Conservation (phyloP, 306 rosid genomes). For the Acacia crassicarpa region DNA sequence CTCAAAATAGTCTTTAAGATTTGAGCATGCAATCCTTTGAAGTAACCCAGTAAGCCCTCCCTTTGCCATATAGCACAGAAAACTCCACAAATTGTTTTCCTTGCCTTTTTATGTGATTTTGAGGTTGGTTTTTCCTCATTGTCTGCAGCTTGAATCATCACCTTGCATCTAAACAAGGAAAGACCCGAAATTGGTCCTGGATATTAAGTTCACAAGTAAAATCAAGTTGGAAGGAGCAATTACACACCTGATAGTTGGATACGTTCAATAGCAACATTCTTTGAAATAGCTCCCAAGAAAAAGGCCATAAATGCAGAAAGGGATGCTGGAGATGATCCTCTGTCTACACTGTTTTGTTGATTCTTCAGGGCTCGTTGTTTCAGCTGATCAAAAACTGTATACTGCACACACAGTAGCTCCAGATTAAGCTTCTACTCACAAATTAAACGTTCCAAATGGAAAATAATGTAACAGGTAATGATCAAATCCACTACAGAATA, state of each 20-base stretch:
- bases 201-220: slow-evolving; percentile 28
- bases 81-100: slow-evolving; percentile 59
- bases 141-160: slow-evolving; percentile 94
- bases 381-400: slow-evolving; percentile 96
- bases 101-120: slow-evolving; percentile 37
- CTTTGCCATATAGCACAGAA: slow-evolving; percentile 74
- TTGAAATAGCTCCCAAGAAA: slow-evolving; percentile 83
- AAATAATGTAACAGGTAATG: slow-evolving; percentile 12
- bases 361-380: slow-evolving; percentile 60
- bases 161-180: slow-evolving; percentile 79
- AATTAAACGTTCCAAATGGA: slow-evolving; percentile 14
- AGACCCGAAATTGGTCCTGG: slow-evolving; percentile 20
- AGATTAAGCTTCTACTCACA: slow-evolving; percentile 28
- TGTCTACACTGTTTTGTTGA: slow-evolving; percentile 37
- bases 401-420: slow-evolving; percentile 52
- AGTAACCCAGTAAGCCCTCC: slow-evolving; percentile 84
- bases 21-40: slow-evolving; percentile 96
- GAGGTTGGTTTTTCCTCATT: slow-evolving; percentile 43
- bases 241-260: slow-evolving; percentile 92
- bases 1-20: slow-evolving; percentile 95
- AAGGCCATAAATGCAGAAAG: slow-evolving; percentile 92
- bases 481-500: background rate
- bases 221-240: slow-evolving; percentile 28
- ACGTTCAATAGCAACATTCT: slow-evolving; percentile 84
- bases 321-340: slow-evolving; percentile 58